A percentile compares a stretch with the other conserved stretches of the same genome.
Evolutionary conservation across 495 filamentous ascomycete species (phyloP).

Genomic region (Ramalina peruviana): DNA sequence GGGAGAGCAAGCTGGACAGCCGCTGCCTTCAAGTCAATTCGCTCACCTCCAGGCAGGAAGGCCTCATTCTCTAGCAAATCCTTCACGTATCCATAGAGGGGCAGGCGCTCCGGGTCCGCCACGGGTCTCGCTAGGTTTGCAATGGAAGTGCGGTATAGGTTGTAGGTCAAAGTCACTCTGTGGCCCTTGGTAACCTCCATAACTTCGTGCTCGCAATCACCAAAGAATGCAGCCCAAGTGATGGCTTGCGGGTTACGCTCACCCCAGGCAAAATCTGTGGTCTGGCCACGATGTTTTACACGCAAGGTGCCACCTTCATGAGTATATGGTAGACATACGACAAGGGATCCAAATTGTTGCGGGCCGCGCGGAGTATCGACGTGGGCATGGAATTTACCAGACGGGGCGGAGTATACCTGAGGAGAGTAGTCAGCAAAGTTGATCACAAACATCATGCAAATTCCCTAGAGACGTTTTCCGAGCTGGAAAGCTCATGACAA

Average conservation of each 20-base stretch:
- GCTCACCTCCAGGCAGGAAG: not conserved
- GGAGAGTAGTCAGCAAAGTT: not conserved
- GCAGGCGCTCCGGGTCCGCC: not conserved
- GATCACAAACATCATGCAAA: no score
- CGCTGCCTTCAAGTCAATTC: not conserved
- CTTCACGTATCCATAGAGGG: not conserved
- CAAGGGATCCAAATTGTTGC: constrained; percentile 40
- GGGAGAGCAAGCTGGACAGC: no score
- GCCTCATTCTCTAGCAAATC: not conserved
- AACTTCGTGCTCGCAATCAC: constrained; percentile 49
- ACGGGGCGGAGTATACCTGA: constrained; percentile 38
- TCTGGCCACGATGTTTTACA: constrained; percentile 15
- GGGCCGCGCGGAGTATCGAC: constrained; percentile 38
- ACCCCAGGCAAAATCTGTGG: constrained; percentile 32
- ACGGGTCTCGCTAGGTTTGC: not conserved
- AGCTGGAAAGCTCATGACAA: not conserved
- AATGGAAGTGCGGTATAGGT: constrained; percentile 27
- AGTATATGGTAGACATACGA: constrained; percentile 34
- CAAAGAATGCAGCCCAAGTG: constrained; percentile 48
- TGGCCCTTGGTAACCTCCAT: constrained; percentile 35
- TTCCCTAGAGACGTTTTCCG: not conserved
- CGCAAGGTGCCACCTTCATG: constrained; percentile 26
- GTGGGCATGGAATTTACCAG: constrained; percentile 38
- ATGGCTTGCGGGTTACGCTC: constrained; percentile 17
- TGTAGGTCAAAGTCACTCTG: constrained; percentile 45